These are phyloP conservation scores for Corylus americana DNA, from an alignment of 306 rosid species.

Conservation along the genomic window DNA sequence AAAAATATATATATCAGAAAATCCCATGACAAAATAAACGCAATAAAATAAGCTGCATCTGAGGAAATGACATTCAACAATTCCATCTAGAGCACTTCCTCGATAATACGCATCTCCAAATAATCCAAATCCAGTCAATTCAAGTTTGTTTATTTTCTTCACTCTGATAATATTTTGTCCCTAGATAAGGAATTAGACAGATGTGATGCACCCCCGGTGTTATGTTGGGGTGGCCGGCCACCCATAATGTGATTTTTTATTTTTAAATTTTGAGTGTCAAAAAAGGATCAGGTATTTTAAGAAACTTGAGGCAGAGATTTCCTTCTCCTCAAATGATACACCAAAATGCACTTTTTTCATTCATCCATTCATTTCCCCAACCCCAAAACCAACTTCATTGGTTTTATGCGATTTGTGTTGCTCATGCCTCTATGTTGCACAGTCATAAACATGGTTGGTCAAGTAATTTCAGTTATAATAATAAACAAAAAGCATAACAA, in stretches of 20 bases:
- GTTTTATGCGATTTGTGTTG: neutral
- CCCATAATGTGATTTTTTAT: too few relatives aligned
- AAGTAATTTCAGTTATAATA: neutral
- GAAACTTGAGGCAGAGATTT: neutral
- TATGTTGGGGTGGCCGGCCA: too few relatives aligned
- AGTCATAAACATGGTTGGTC: neutral
- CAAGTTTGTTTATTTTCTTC: neutral
- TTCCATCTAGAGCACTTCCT: neutral
- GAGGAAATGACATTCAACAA: neutral
- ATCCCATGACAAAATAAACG: neutral
- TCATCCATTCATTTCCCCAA: neutral
- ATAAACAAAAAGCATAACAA: neutral
- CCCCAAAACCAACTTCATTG: neutral
- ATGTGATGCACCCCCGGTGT: neutral
- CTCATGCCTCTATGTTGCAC: neutral
- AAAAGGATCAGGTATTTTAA: too few relatives aligned
- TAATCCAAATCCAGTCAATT: neutral
- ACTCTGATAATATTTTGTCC: neutral
- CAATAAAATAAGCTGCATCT: neutral
- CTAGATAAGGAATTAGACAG: neutral
- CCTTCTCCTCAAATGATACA: neutral
- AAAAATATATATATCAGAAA: neutral
- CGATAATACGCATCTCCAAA: neutral
- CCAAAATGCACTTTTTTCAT: neutral
- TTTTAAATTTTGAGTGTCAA: too few relatives aligned